phyloP scores from a whole-genome alignment of 208 protist genomes.

The Acanthamoeba triangularis region DNA sequence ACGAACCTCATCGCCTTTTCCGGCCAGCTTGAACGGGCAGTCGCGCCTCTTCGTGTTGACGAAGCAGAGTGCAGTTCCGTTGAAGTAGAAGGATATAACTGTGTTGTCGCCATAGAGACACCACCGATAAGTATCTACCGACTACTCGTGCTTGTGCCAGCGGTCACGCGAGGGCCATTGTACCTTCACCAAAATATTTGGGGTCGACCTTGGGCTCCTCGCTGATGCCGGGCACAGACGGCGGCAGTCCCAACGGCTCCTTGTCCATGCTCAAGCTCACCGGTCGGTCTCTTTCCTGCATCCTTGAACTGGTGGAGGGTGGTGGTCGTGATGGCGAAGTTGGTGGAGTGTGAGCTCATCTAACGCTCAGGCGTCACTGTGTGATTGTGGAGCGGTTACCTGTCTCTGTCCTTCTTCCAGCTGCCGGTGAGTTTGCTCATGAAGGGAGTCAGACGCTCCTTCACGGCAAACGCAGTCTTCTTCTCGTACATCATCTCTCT shows the following conservation, averaged over 20 bases:
- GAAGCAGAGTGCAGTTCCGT: slow-evolving; percentile 69
- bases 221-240: neutral
- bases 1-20: slow-evolving; percentile 49
- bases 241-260: neutral
- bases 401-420: slow-evolving; percentile 45
- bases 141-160: too few relatives aligned
- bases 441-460: slow-evolving; percentile 58
- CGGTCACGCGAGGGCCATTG: too few relatives aligned
- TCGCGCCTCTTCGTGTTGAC: slow-evolving; percentile 64
- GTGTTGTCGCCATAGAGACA: neutral
- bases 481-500: slow-evolving; percentile 35
- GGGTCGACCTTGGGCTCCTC: slow-evolving; percentile 53
- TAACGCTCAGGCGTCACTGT: too few relatives aligned
- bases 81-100: slow-evolving; percentile 73
- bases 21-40: slow-evolving; percentile 43
- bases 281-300: neutral
- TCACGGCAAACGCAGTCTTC: slow-evolving; percentile 20
- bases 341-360: too few relatives aligned
- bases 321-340: too few relatives aligned
- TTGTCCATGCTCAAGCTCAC: slow-evolving; percentile 7
- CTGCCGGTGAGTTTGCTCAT: slow-evolving; percentile 51
- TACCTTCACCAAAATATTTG: slow-evolving; percentile 73
- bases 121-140: too few relatives aligned
- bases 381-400: neutral
- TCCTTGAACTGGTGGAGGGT: neutral